Evolutionary conservation across 1,284 basidiomycete species (phyloP), one percentile per base, ranked within the genome.

Genomic region (Austroboletus novae-zelandiae): DNA sequence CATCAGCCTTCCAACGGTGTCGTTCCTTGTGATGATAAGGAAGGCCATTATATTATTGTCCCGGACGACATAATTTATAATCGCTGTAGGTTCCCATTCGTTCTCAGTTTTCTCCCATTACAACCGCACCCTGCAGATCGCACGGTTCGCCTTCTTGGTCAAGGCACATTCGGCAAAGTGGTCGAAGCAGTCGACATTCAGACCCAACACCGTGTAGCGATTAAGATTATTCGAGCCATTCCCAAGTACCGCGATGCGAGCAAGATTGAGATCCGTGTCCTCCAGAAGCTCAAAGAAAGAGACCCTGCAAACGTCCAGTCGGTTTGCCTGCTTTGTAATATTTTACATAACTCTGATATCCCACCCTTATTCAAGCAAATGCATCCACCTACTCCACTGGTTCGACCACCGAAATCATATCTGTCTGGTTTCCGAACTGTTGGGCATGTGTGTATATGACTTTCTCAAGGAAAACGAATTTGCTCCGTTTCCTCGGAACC

Each of bases 151-250:
- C 76, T 96, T 36, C 78, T 99, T 4, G 97, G 97, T 15, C 97
- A 99, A 74, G 97, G 97, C 7, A 99, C 97, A 8, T 99, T 99
- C 65, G 97, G 97, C 59, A 99, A 99, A 71, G 97, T 99, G 27
- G 95, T 99, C 48, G 93, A 98, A 68, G 94, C 94, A 34, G 72
- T 89, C 62, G 93, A 98, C 73, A 83, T 83, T 34, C 79, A 87
- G 58, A 86, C 80, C 49, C 84, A 86, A 58, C 79, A 77, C 60
- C 80, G 84, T 64, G 96, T 99, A 23, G 97, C 97, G 39, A 94
- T 99, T 77, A 99, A 99, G 81, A 95, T 99, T 58, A 99, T 99
- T 61, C 85, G 94, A 45, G 91, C 92, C 31, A 93, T 98, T 42
- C 94, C 91, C 51, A 97, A 98, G 73, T 97, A 98, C 67, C 89